Conservation (phyloP, 2,329 filamentous ascomycete genomes). For the Nannizziopsis arthrosporioides region DNA sequence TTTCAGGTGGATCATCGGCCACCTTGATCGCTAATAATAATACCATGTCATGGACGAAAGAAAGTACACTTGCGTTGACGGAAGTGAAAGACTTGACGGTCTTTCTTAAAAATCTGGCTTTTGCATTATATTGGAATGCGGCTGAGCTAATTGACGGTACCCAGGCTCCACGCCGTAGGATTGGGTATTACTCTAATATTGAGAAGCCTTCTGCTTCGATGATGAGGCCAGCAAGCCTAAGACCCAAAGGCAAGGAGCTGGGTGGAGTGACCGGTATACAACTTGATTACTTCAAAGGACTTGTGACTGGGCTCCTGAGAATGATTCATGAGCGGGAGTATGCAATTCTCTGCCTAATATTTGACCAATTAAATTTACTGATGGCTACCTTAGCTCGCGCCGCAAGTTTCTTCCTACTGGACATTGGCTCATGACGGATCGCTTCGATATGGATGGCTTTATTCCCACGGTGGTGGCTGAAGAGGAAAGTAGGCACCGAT, state of each 20-base stretch:
- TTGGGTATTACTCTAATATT: constrained; percentile 38
- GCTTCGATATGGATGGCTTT: constrained; percentile 80
- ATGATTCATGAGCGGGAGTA: constrained; percentile 84
- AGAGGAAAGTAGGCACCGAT: constrained; percentile 62
- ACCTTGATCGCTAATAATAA: constrained; percentile 38
- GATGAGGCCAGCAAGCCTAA: constrained; percentile 25
- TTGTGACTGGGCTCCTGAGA: constrained; percentile 67
- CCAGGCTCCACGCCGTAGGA: constrained; percentile 30
- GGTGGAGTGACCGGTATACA: constrained; percentile 60
- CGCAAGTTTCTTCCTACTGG: constrained; percentile 68
- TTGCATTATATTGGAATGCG: constrained; percentile 75
- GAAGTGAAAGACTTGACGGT: constrained; percentile 64
- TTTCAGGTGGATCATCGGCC: constrained; percentile 40
- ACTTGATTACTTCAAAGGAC: constrained; percentile 63
- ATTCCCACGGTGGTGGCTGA: constrained; percentile 76
- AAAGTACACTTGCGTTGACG: constrained; percentile 56
- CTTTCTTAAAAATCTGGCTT: constrained; percentile 84
- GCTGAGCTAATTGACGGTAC: constrained; percentile 46
- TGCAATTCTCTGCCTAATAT: constrained; percentile 16
- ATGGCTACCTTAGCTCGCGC: constrained; percentile 47
- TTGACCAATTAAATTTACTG: background rate
- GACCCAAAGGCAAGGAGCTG: constrained; percentile 38
- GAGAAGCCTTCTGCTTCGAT: constrained; percentile 18
- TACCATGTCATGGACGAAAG: constrained; percentile 42
- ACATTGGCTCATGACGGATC: constrained; percentile 88